Base-by-base conservation (phyloP, 2,329 filamentous ascomycete genomes). In the Penicillium sp. region DNA sequence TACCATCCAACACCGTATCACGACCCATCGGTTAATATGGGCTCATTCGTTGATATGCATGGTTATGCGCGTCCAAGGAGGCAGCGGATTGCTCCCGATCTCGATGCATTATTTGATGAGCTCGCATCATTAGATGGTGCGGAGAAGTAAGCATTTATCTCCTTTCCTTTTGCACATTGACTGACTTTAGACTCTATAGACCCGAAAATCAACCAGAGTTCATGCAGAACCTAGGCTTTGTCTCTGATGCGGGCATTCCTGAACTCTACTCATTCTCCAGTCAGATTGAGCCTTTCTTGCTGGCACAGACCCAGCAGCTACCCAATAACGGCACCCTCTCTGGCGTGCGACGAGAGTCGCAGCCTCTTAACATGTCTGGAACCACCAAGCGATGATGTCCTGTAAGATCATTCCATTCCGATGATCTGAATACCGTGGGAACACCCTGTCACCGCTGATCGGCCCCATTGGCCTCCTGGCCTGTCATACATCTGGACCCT, bases 51-150 rank as follows among this genome's bases (percentile, higher is more conserved):
- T 35, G 66, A 72, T 16, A 67, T 73, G 29, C 68, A 72, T 29
- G 61, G 64, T 22, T 70, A 70, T 31, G 66, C 64, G 11, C 53
- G 61, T 22, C 56, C 66, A n/a, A 63, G 61, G 24, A 66, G 65
- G 42, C 68, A 65, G 24, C 62, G 68, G 31, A 74, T 74, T 45
- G 70, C 72, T 7, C 71, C 71, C 2, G 72, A 74, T 49, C 62
- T 74, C 10, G 80, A 83, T 59, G 80, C 78, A 16, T 76, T 84
- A 50, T 84, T 85, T 57, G 82, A 85, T 50, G 82, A 85, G 60
- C 69, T 85, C 37, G 82, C 82, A 3, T 81, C 82, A 9, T 71
- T 85, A 32, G 83, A 85, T 62, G 81, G 78, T 3, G 77, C 77
- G 22, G 79, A 83, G 62, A 77, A 75, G 76, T 76, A 60, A 60